Evolutionary conservation across 2,329 filamentous ascomycete genomes (phyloP).

Genomic region (Aspergillus clavatus): DNA sequence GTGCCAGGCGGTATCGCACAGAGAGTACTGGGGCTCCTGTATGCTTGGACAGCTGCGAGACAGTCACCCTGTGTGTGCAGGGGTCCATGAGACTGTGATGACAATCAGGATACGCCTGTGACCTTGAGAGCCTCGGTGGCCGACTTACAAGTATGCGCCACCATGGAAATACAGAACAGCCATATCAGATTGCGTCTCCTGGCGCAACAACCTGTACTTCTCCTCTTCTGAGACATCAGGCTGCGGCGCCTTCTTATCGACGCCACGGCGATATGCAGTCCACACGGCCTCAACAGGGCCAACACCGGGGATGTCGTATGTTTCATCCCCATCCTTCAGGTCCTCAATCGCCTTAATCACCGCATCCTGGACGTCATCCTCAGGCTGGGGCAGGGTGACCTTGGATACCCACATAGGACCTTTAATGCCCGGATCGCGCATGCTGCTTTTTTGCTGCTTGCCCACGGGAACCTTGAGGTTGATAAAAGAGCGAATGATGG

Average conservation of each 20-base stretch:
- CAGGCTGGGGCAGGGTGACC: conserved; percentile 58
- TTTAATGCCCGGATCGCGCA: conserved; percentile 64
- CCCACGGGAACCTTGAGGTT: conserved; percentile 50
- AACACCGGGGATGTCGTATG: conserved; percentile 34
- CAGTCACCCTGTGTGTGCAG: conserved; percentile 37
- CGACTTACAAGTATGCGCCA: conserved; percentile 43
- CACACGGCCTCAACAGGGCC: conserved; percentile 42
- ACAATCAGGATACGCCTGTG: not conserved
- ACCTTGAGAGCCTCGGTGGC: not conserved
- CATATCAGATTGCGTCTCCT: conserved; percentile 36
- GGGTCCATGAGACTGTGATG: conserved; percentile 41
- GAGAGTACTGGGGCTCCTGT: conserved; percentile 40
- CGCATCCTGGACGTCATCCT: conserved; percentile 40
- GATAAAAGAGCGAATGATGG: conserved; percentile 65
- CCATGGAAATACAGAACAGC: conserved; percentile 47
- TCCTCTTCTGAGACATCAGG: conserved; percentile 41
- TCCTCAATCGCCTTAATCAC: conserved; percentile 37
- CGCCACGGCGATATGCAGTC: conserved; percentile 41
- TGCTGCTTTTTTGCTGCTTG: conserved; percentile 58
- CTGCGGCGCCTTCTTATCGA: conserved; percentile 33
- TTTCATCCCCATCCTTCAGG: conserved; percentile 36
- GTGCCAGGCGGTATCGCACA: conserved; percentile 45
- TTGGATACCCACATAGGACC: conserved; percentile 78
- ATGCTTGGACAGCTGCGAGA: conserved; percentile 35
- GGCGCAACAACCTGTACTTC: conserved; percentile 39